phyloP scores from a whole-genome alignment of 2,329 filamentous ascomycete species.

The Neopestalotiopsis sp. region DNA sequence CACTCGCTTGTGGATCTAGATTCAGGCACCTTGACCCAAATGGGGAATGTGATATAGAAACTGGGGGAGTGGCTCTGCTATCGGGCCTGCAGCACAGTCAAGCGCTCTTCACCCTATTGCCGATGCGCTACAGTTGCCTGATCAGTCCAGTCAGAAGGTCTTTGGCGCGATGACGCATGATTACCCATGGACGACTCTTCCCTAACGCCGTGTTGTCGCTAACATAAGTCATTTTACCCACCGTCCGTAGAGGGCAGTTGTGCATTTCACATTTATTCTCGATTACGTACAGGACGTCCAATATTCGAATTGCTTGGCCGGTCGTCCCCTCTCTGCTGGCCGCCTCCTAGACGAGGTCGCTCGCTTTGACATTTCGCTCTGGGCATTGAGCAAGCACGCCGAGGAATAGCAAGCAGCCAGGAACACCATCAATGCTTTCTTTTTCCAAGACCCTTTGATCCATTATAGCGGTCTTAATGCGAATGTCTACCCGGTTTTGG shows the following conservation, averaged over 20 bases:
- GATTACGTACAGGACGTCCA: not conserved
- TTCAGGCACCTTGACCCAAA: slow-evolving; percentile 14
- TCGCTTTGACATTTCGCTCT: not conserved
- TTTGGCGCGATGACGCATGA: slow-evolving; percentile 12
- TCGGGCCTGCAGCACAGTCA: slow-evolving; percentile 11
- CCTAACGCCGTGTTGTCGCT: not conserved
- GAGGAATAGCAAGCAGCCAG: not conserved
- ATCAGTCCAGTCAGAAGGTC: slow-evolving; percentile 9
- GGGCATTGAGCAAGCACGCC: too few relatives aligned
- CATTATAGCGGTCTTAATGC: slow-evolving; percentile 8
- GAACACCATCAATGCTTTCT: not conserved
- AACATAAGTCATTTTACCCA: not conserved
- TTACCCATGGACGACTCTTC: not conserved
- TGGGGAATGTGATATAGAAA: slow-evolving; percentile 20
- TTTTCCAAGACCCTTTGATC: not conserved
- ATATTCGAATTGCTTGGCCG: not conserved
- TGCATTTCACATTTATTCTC: not conserved
- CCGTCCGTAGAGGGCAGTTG: slow-evolving; percentile 3
- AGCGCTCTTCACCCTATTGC: slow-evolving; percentile 3
- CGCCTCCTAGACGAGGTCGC: not conserved
- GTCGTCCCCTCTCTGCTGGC: not conserved
- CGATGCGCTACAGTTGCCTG: slow-evolving; percentile 16
- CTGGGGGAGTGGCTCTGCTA: slow-evolving; percentile 15
- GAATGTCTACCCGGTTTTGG: slow-evolving; percentile 12
- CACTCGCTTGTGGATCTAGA: slow-evolving; percentile 11